Percentiles rank a stretch among this genome's conserved stretches.
Conservation (phyloP, 257 asterid species). For the Leonotis leonurus region DNA sequence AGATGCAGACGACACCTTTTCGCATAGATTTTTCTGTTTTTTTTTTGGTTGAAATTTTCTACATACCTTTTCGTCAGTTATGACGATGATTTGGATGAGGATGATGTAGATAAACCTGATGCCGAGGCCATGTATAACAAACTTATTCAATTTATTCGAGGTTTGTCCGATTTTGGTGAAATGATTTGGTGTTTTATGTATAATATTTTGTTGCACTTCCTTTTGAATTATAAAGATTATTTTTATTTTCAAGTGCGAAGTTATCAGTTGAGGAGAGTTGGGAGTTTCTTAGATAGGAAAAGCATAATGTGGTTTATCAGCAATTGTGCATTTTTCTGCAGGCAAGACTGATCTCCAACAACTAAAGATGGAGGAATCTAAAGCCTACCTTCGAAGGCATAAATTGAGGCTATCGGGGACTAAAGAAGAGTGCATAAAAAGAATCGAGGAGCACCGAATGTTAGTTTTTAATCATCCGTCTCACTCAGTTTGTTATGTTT, state of each 20-base stretch:
- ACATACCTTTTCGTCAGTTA: constrained; percentile 13
- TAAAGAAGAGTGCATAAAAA: constrained; percentile 47
- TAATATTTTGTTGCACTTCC: not conserved
- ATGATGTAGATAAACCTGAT: constrained; percentile 9
- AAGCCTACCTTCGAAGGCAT: constrained; percentile 46
- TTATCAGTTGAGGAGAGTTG: not conserved
- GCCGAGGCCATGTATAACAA: constrained; percentile 15
- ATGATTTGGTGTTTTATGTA: not conserved
- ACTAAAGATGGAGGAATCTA: constrained; percentile 44
- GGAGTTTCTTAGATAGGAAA: constrained; percentile 1
- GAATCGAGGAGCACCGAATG: constrained; percentile 73
- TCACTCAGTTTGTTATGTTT: no score
- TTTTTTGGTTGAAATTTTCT: no score
- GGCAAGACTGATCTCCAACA: constrained; percentile 33
- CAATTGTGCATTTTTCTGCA: constrained; percentile 15
- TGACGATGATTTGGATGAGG: constrained; percentile 14
- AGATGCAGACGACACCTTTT: no score
- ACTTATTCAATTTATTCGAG: constrained; percentile 24
- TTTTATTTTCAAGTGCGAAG: not conserved
- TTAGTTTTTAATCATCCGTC: no score
- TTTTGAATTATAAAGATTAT: not conserved
- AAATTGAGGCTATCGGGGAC: constrained; percentile 64
- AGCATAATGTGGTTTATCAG: not conserved
- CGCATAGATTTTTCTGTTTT: not conserved
- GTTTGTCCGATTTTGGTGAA: constrained; percentile 11